phyloP scores from a whole-genome alignment of 352 stramenopile genomes.

The Phytophthora capsici region DNA sequence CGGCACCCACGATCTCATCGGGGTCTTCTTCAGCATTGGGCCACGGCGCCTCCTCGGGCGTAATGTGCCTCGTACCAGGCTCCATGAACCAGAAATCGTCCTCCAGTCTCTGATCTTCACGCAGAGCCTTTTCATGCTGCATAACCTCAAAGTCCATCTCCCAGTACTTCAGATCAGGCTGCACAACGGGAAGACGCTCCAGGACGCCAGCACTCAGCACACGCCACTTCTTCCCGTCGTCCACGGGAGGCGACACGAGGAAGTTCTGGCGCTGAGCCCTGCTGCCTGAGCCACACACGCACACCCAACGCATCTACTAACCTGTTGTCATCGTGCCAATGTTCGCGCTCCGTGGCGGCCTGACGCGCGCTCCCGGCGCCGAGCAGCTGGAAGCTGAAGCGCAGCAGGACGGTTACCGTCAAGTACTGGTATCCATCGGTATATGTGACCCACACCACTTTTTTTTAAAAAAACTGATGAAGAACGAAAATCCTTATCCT shows the following conservation, averaged over 20 bases:
- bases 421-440: too few relatives aligned
- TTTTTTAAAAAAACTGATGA: too few relatives aligned
- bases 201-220: slow-evolving; percentile 75
- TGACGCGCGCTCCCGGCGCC: slow-evolving; percentile 29
- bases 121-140: slow-evolving; percentile 79
- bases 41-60: slow-evolving; percentile 74
- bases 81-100: slow-evolving; percentile 90
- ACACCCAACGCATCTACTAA: too few relatives aligned
- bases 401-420: too few relatives aligned
- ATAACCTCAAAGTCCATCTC: slow-evolving; percentile 78
- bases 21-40: slow-evolving; percentile 65
- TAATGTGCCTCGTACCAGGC: slow-evolving; percentile 71
- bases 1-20: slow-evolving; percentile 74
- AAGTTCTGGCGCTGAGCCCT: slow-evolving; percentile 67
- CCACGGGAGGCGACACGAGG: slow-evolving; percentile 48
- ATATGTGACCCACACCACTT: too few relatives aligned
- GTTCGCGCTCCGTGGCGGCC: slow-evolving; percentile 53
- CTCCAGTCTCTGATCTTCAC: slow-evolving; percentile 78
- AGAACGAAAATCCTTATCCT: too few relatives aligned
- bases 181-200: slow-evolving; percentile 76
- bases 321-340: slow-evolving; percentile 26
- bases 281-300: slow-evolving; percentile 31
- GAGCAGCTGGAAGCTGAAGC: too few relatives aligned
- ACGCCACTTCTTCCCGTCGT: slow-evolving; percentile 87
- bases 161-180: slow-evolving; percentile 78